A percentile compares a stretch with the other conserved stretches of the same genome.
Conservation (phyloP, 169 alveolate species). For the Eimeria praecox region DNA sequence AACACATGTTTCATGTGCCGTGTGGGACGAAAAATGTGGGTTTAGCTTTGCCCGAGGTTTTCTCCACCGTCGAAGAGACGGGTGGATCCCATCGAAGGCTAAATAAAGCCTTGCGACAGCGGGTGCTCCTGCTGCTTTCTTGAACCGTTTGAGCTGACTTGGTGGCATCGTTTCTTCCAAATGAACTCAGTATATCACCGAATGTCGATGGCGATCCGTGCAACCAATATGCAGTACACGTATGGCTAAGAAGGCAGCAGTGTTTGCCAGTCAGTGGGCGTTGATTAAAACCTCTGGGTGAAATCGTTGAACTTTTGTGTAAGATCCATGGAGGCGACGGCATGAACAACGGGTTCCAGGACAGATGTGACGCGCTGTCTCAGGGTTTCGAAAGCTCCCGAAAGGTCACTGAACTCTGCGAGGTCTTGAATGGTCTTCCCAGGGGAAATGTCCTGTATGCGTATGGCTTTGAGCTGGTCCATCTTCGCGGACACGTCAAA, state of each 20-base stretch:
- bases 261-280: neutral
- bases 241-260: neutral
- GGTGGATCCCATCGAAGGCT: slow-evolving; percentile 34
- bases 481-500: slow-evolving; percentile 66
- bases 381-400: slow-evolving; percentile 54
- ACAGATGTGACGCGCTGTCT: slow-evolving; percentile 34
- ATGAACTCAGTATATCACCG: neutral
- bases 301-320: slow-evolving; percentile 31
- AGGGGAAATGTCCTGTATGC: slow-evolving; percentile 60
- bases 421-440: slow-evolving; percentile 56
- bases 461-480: slow-evolving; percentile 57
- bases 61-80: neutral
- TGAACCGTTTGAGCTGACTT: slow-evolving; percentile 1
- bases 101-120: slow-evolving; percentile 45
- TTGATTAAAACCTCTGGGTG: slow-evolving; percentile 37
- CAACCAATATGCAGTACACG: neutral
- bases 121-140: neutral
- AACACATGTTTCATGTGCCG: neutral
- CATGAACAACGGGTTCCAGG: slow-evolving; percentile 39
- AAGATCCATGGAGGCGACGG: slow-evolving; percentile 57
- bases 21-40: neutral
- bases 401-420: slow-evolving; percentile 55
- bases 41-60: neutral
- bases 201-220: neutral
- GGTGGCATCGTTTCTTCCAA: neutral